These are phyloP conservation scores for Dictyostelium intermedium DNA, from an alignment of 78 protist genomes.

Conservation along the genomic window DNA sequence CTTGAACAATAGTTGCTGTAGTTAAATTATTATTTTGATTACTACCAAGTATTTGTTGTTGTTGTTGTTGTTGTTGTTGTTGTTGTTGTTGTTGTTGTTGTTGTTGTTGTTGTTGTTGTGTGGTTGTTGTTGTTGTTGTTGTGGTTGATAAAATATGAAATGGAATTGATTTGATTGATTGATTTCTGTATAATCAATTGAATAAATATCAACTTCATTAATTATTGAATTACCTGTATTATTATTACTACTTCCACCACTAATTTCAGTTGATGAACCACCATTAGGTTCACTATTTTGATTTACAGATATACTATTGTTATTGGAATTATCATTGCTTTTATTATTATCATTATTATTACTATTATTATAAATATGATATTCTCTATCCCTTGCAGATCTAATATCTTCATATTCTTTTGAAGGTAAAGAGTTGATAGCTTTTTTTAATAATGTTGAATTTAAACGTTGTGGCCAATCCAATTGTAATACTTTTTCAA, in stretches of 20 bases:
- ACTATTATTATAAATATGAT: not conserved
- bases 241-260: not conserved
- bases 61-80: not conserved
- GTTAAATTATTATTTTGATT: not conserved
- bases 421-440: not conserved
- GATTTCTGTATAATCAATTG: conserved; percentile 24
- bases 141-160: not conserved
- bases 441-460: conserved; percentile 25
- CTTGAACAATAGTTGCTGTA: not conserved
- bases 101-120: not conserved
- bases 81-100: not conserved
- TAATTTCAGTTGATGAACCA: not conserved
- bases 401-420: conserved; percentile 55
- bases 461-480: conserved; percentile 23
- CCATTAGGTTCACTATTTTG: not conserved
- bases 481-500: conserved; percentile 24
- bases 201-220: conserved; percentile 23
- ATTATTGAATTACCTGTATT: not conserved
- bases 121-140: not conserved
- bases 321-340: not conserved
- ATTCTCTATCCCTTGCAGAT: conserved; percentile 14
- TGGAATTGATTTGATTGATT: not conserved
- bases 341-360: not conserved
- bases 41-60: not conserved
- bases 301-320: too few relatives aligned